phyloP scores from a whole-genome alignment of 106 monocot species.

The Posidonia australis region DNA sequence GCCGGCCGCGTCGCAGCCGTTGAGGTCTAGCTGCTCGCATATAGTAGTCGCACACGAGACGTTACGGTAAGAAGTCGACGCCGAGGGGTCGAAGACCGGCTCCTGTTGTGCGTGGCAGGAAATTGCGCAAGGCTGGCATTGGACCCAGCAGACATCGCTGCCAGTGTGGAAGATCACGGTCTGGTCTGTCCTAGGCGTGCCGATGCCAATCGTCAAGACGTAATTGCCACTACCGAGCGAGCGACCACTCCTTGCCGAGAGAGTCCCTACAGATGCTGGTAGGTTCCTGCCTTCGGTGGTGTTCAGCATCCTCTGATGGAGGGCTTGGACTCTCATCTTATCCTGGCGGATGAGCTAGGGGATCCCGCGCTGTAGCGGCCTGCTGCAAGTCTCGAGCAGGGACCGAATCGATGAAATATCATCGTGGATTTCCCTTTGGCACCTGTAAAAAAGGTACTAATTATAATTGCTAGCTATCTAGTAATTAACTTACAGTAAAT shows the following conservation, averaged over 20 bases:
- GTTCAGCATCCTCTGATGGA: not conserved
- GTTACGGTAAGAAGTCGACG: slow-evolving; percentile 8
- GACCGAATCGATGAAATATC: slow-evolving; percentile 11
- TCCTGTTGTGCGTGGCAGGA: slow-evolving; percentile 15
- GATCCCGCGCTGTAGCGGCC: not conserved
- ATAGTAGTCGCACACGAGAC: not conserved
- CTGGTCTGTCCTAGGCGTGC: slow-evolving; percentile 9
- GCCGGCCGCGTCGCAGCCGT: not conserved
- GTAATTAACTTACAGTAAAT: too few species aligned
- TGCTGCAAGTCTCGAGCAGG: slow-evolving; percentile 5
- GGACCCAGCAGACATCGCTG: slow-evolving; percentile 21
- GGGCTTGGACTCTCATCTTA: slow-evolving; percentile 1
- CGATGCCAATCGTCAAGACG: slow-evolving; percentile 14
- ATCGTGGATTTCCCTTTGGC: too few species aligned
- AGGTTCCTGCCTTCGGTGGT: not conserved
- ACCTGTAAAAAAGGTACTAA: too few species aligned
- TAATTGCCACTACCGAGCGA: slow-evolving; percentile 12
- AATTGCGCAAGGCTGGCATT: slow-evolving; percentile 13
- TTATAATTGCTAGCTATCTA: too few species aligned
- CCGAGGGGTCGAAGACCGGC: slow-evolving; percentile 12
- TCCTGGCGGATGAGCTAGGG: not conserved
- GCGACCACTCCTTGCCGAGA: not conserved
- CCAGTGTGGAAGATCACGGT: slow-evolving; percentile 19
- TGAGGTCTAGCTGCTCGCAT: not conserved
- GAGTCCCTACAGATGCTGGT: not conserved